phyloP scores from a whole-genome alignment of 371 early-diverging fungal genomes.

The Actinomortierella ambigua region DNA sequence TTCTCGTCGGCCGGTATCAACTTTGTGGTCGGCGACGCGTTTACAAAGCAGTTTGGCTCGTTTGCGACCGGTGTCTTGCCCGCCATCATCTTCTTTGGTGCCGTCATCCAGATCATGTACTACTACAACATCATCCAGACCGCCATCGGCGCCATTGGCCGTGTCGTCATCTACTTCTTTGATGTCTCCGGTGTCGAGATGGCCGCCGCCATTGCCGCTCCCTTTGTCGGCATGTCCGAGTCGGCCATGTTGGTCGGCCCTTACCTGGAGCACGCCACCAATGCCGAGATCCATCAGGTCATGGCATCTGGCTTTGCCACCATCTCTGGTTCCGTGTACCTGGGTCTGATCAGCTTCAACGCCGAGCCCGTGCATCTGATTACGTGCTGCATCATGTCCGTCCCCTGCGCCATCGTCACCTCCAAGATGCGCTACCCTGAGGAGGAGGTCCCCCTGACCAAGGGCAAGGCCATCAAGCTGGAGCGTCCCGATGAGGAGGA shows the following conservation, averaged over 20 bases:
- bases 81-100: constrained; percentile 87
- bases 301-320: constrained; percentile 93
- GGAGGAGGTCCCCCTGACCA: constrained; percentile 78
- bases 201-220: constrained; percentile 87
- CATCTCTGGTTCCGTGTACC: constrained; percentile 83
- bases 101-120: constrained; percentile 86
- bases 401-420: constrained; percentile 85
- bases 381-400: constrained; percentile 92
- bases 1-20: constrained; percentile 68
- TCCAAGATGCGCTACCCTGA: constrained; percentile 91
- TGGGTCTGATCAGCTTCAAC: constrained; percentile 74
- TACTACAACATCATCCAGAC: constrained; percentile 87
- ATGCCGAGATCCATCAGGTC: constrained; percentile 85
- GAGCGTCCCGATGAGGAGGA: constrained; percentile 66
- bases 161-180: constrained; percentile 70
- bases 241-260: constrained; percentile 86
- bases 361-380: constrained; percentile 69
- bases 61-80: constrained; percentile 83
- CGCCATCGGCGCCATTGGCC: constrained; percentile 71
- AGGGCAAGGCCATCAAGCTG: constrained; percentile 62
- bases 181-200: constrained; percentile 87
- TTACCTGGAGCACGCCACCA: constrained; percentile 86
- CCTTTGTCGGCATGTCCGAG: constrained; percentile 85
- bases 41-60: constrained; percentile 44
- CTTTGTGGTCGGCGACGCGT: constrained; percentile 70